Evolutionary conservation across 2,329 filamentous ascomycete species (phyloP), one percentile per base, ranked within the genome.

Genomic region (Trichoderma harzianum): DNA sequence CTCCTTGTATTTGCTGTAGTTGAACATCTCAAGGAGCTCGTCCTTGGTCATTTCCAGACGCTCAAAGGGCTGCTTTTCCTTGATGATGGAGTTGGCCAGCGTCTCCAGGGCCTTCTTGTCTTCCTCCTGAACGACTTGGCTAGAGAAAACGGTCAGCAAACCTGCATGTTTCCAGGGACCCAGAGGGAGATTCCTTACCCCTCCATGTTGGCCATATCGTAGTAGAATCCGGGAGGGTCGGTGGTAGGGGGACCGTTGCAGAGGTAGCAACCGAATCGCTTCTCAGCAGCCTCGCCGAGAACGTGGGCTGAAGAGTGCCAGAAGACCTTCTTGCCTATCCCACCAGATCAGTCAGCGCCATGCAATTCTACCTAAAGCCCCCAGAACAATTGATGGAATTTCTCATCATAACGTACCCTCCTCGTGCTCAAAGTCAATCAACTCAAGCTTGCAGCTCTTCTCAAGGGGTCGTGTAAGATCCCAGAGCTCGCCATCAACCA

Each of bases 291-390:
- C 83, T 98, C 96, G 76, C 96, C 96, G n/a, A 99, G 89, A 75
- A 97, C 91, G 81, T 99, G 96, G 58, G 96, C 96, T 78, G 92
- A 95, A 24, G 94, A 97, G 83, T 98, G 96, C 95, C 95, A 99
- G 85, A 98, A 99, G 71, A 98, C 95, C 81, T 93, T 93, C 84
- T 96, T 95, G 78, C 94, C 95, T 83, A 69, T 5, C 34, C 24
- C 61, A 14, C 43, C 43, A 47, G 58, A 26, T 24, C 18, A 47
- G 62, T 75, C 47, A 76, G 72, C 36, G 55, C 47, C 16, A 68
- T 26, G 3, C 12, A 32, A 24, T 43, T 18, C 1, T 16, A 0
- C 8, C 5, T 21, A 7, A 53, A 14, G 24, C 3, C 21, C 11
- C 47, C n/a, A 21, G 6, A 3, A 14, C 21, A 7, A 10, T 26